Percentiles rank a stretch among this genome's conserved stretches.
These are phyloP conservation scores for Evansstolkia leycettana DNA, from an alignment of 495 filamentous ascomycete genomes.

Conservation along the genomic window DNA sequence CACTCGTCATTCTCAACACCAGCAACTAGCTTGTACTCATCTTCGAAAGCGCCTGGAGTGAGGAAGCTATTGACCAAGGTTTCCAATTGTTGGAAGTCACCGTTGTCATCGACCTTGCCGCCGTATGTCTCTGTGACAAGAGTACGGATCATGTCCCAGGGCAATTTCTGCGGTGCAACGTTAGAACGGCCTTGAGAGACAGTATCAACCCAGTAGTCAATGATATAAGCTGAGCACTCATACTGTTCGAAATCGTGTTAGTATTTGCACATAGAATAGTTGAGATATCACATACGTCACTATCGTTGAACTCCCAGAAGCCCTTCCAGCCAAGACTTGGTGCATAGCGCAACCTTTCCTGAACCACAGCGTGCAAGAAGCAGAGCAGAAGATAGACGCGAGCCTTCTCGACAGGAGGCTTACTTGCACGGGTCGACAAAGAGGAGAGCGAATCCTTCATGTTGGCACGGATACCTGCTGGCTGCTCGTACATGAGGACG, in stretches of 20 bases:
- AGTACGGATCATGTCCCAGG: slow-evolving; percentile 93
- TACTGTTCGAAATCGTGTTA: slow-evolving; percentile 49
- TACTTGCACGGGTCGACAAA: slow-evolving; percentile 60
- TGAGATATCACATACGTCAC: slow-evolving; percentile 86
- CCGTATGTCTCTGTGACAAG: slow-evolving; percentile 91
- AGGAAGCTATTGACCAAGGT: slow-evolving; percentile 63
- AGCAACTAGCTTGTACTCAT: slow-evolving; percentile 77
- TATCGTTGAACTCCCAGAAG: slow-evolving; percentile 99
- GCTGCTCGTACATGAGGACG: slow-evolving; percentile 96
- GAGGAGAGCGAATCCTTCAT: slow-evolving; percentile 96
- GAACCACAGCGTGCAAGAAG: slow-evolving; percentile 91
- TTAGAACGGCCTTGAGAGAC: slow-evolving; percentile 78
- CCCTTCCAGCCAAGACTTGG: slow-evolving; percentile 95
- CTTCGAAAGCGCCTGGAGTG: slow-evolving; percentile 79
- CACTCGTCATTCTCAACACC: slow-evolving; percentile 46
- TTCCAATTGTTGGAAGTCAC: slow-evolving; percentile 64
- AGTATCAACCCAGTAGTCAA: slow-evolving; percentile 86
- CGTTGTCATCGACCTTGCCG: slow-evolving; percentile 89
- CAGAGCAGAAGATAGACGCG: slow-evolving; percentile 83
- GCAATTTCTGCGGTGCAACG: slow-evolving; percentile 82
- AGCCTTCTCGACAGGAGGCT: slow-evolving; percentile 81
- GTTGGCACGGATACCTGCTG: slow-evolving; percentile 89
- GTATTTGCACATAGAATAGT: slow-evolving; percentile 3
- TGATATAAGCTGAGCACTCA: slow-evolving; percentile 90
- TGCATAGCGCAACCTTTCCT: slow-evolving; percentile 90